Percentiles rank a stretch among this genome's conserved stretches.
Conservation (phyloP, 2,329 filamentous ascomycete genomes). For the Sarocladium oryzae region DNA sequence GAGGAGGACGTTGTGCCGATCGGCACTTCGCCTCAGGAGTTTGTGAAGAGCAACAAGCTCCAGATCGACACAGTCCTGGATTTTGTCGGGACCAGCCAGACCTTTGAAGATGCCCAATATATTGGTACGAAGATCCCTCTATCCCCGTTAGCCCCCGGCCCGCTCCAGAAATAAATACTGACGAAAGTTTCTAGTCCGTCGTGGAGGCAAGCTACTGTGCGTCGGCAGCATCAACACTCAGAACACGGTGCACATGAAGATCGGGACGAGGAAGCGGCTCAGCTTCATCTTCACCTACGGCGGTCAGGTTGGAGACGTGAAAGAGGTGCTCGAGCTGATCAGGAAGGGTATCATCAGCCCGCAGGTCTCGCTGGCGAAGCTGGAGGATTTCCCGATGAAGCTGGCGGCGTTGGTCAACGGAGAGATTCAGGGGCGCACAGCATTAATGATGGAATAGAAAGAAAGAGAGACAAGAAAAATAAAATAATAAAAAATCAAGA, state of each 20-base stretch:
- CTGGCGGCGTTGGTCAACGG: conserved; percentile 5
- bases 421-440: not conserved
- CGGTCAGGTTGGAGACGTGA: conserved; percentile 32
- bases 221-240: conserved; percentile 31
- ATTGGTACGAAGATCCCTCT: not conserved
- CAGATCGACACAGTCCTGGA: conserved; percentile 5
- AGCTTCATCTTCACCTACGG: conserved; percentile 37
- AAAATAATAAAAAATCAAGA: too few relatives aligned
- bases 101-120: conserved; percentile 1
- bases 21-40: not conserved
- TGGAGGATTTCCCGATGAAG: conserved; percentile 4
- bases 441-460: conserved; percentile 6
- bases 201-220: conserved; percentile 28
- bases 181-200: not conserved
- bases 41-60: not conserved
- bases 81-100: not conserved
- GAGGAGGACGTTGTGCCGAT: conserved; percentile 1
- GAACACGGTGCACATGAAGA: conserved; percentile 37
- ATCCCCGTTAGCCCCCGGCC: too few relatives aligned
- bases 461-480: not conserved
- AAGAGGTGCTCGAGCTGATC: conserved; percentile 22
- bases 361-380: not conserved
- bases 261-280: conserved; percentile 34
- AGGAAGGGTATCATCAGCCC: not conserved
- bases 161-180: too few relatives aligned